Conservation (phyloP, 805 yeast species). For the Candida anglica region DNA sequence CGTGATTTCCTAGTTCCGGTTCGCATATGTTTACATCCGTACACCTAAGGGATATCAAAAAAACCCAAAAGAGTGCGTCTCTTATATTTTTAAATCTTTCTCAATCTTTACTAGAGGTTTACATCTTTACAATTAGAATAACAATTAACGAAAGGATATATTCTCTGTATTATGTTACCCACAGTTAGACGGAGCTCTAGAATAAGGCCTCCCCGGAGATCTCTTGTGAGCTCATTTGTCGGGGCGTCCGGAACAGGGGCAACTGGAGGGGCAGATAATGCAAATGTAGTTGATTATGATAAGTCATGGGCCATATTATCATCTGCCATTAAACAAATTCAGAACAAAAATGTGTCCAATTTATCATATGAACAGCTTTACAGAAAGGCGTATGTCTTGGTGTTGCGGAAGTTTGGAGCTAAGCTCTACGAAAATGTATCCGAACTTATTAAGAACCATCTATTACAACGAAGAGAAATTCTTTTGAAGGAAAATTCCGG, state of each 20-base stretch:
- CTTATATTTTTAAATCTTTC: no score
- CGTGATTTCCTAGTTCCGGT: no score
- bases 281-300: slow-evolving; percentile 50
- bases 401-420: slow-evolving; percentile 65
- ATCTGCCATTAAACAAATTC: slow-evolving; percentile 69
- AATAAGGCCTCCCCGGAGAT: slow-evolving; percentile 63
- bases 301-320: slow-evolving; percentile 63
- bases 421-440: slow-evolving; percentile 60
- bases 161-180: no score
- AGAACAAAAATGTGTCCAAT: slow-evolving; percentile 64
- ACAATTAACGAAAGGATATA: no score
- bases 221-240: slow-evolving; percentile 16
- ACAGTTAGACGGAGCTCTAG: slow-evolving; percentile 47
- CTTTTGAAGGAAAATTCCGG: slow-evolving; percentile 14
- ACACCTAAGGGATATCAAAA: no score
- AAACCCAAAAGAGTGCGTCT: no score
- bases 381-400: slow-evolving; percentile 72
- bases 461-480: slow-evolving; percentile 21
- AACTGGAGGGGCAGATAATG: slow-evolving; percentile 20
- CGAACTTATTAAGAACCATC: slow-evolving; percentile 42
- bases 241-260: slow-evolving; percentile 18
- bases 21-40: no score
- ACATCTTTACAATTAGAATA: no score
- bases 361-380: slow-evolving; percentile 82
- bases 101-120: no score